Base-by-base conservation (phyloP, 768 basidiomycete genomes). In the Mycena galopus region DNA sequence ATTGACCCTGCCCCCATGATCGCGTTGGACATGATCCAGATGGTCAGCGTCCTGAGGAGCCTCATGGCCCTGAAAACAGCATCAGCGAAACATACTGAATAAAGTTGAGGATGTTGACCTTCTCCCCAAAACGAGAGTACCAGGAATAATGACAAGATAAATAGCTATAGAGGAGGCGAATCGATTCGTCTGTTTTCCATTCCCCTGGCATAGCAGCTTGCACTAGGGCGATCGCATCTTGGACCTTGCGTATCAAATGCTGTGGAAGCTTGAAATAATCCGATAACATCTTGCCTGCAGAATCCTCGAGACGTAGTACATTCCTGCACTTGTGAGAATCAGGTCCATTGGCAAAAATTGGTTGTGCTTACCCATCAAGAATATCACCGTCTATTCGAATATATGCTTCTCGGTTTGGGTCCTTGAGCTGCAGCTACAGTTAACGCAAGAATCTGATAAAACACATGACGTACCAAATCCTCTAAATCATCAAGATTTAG, bases 181-280 rank as follows among this genome's bases (percentile, higher is more conserved):
- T 4, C 0, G 58, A 59, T 4, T n/a, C n/a, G 16, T 59, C 58
- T 2, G 11, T 12, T 25, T 14, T 39, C 58, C 58, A 59, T 27
- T 59, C 58, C 7, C 58, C 58, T 9, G 58, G 58, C 58, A 59
- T 37, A 5, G 58, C 58, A 17, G 58, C 58, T 27, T 59, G 58
- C 0, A 59, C 21, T 16, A 59, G 58, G 9, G 33, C 37, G 10
- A 59, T 39, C 3, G 58, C n/a, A 19, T 59, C 58, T 39, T 59
- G n/a, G 8, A 59, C 5, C 23, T 39, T 57, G 4, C 21, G n/a
- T 17, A 1, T 4, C 12, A 39, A 39, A 4, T 59, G 7, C 5
- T n/a, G 23, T 6, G 58, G 58, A 27, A 59, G 37, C 0, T n/a
- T 39, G 14, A 59, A 59, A 9, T 16, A 12, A 12, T 59, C 58